These are phyloP conservation scores for Hericium alpestre DNA, from an alignment of 768 basidiomycete species.

Conservation along the genomic window DNA sequence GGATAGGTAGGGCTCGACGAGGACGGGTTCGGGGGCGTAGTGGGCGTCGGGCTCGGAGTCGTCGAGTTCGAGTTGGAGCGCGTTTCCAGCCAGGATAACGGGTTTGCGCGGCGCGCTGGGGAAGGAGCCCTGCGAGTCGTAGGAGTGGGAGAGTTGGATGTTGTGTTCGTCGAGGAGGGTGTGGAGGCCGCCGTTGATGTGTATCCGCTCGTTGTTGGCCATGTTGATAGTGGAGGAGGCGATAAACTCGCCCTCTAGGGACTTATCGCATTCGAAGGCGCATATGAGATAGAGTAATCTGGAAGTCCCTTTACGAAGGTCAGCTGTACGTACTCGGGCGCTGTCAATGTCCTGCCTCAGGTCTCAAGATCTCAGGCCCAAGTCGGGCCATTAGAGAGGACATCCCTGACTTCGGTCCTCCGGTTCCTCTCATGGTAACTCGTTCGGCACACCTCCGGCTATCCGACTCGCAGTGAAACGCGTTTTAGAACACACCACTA, in stretches of 20 bases:
- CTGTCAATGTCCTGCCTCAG: too few relatives aligned
- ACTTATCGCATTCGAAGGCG: neutral
- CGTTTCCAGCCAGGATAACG: constrained; percentile 24
- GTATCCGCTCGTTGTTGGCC: neutral
- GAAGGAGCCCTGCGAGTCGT: neutral
- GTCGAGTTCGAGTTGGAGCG: constrained; percentile 21
- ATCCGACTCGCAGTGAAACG: too few relatives aligned
- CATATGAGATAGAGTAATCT: neutral
- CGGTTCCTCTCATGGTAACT: too few relatives aligned
- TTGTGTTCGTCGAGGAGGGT: neutral
- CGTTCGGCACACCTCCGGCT: too few relatives aligned
- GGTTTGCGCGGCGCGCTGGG: constrained; percentile 12
- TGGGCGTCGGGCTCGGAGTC: constrained; percentile 15
- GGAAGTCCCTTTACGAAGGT: neutral
- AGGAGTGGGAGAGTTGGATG: neutral
- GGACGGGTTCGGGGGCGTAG: neutral
- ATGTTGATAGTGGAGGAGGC: neutral
- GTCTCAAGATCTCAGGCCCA: too few relatives aligned
- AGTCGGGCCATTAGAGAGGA: too few relatives aligned
- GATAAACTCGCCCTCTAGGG: neutral
- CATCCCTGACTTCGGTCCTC: too few relatives aligned
- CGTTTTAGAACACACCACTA: too few relatives aligned
- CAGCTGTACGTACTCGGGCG: neutral
- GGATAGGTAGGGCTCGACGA: neutral
- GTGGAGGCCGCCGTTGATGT: neutral